Conservation (phyloP, 2,329 filamentous ascomycete genomes). For the Coccinonectria pachysandricola region DNA sequence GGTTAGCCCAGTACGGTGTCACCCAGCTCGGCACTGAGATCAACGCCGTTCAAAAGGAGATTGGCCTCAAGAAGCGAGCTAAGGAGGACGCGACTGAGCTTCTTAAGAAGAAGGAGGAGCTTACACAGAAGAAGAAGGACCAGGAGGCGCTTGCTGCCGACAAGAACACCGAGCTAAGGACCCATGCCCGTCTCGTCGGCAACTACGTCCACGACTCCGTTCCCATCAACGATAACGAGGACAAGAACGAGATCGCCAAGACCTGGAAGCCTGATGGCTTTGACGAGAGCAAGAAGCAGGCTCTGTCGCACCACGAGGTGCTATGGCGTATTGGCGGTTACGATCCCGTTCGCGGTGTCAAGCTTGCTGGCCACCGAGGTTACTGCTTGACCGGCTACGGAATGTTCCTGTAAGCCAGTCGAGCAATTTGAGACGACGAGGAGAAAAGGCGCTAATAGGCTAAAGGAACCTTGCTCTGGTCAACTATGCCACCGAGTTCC, state of each 20-base stretch:
- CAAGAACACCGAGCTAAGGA: constrained; percentile 64
- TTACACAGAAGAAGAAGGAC: constrained; percentile 75
- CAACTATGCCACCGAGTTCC: constrained; percentile 89
- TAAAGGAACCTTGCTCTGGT: constrained; percentile 70
- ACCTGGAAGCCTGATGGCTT: constrained; percentile 74
- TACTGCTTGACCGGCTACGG: constrained; percentile 90
- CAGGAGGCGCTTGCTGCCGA: constrained; percentile 62
- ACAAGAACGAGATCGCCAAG: constrained; percentile 68
- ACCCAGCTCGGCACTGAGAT: constrained; percentile 76
- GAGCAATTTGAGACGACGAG: neutral
- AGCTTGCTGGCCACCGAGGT: constrained; percentile 87
- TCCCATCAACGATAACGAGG: constrained; percentile 75
- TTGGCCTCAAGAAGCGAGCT: constrained; percentile 84
- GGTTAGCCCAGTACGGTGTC: constrained; percentile 62
- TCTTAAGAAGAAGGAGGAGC: constrained; percentile 62
- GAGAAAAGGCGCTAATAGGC: constrained; percentile 6
- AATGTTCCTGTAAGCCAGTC: constrained; percentile 50
- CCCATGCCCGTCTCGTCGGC: constrained; percentile 71
- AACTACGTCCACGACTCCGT: constrained; percentile 72
- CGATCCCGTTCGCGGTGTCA: constrained; percentile 84
- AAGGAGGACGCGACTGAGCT: constrained; percentile 82
- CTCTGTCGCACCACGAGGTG: constrained; percentile 91
- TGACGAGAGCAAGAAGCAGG: constrained; percentile 61
- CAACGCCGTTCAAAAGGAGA: constrained; percentile 82
- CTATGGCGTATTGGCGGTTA: constrained; percentile 81